Evolutionary conservation across 805 yeast species (phyloP).

Genomic region (Metschnikowia hibisci): DNA sequence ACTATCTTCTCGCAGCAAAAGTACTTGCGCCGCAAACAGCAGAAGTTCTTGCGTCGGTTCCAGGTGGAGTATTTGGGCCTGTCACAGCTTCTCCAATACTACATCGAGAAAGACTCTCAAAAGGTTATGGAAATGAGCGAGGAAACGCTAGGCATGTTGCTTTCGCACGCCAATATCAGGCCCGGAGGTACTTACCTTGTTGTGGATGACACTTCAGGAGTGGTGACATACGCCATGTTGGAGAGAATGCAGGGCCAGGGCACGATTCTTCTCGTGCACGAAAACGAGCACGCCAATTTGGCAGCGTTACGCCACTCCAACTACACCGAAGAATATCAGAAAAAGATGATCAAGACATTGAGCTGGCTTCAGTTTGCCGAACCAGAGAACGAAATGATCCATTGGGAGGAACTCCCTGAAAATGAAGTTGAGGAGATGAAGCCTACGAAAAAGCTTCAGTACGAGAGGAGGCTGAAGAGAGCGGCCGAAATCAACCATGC

Average conservation of each 20-base stretch:
- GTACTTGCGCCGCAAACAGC: conserved; percentile 86
- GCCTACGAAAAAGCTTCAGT: conserved; percentile 59
- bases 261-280: conserved; percentile 70
- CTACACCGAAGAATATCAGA: conserved; percentile 49
- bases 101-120: conserved; percentile 70
- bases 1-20: conserved; percentile 89
- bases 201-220: conserved; percentile 92
- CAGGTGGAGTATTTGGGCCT: conserved; percentile 74
- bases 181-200: conserved; percentile 89
- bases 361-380: conserved; percentile 78
- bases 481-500: conserved; percentile 47
- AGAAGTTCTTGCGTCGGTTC: conserved; percentile 82
- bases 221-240: conserved; percentile 77
- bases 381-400: conserved; percentile 59
- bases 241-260: conserved; percentile 87
- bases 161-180: conserved; percentile 75
- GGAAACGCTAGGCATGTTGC: conserved; percentile 74
- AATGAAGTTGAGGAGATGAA: conserved; percentile 55
- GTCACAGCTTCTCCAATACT: conserved; percentile 66
- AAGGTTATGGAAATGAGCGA: conserved; percentile 76
- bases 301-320: conserved; percentile 67
- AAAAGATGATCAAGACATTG: conserved; percentile 59
- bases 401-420: conserved; percentile 43
- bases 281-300: conserved; percentile 87
- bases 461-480: conserved; percentile 60